phyloP scores from a whole-genome alignment of 176 grass and related monocot species.

The Chloris gayana region DNA sequence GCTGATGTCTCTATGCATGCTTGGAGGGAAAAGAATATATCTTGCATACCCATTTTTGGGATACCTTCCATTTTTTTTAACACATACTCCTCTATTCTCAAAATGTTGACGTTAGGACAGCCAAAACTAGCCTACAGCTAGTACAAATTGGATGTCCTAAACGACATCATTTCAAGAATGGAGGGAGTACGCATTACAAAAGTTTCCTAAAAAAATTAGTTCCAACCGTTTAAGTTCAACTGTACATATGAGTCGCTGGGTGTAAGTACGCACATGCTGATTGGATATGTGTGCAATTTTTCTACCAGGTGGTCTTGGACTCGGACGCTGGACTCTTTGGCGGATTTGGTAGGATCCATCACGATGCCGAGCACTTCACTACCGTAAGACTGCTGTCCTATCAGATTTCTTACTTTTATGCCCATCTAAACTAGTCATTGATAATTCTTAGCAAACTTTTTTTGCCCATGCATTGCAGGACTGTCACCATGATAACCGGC shows the following conservation, averaged over 20 bases:
- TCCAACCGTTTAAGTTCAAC: not conserved
- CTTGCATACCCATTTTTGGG: not conserved
- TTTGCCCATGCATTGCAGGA: conserved; percentile 52
- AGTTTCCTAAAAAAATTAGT: not conserved
- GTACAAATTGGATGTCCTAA: no score
- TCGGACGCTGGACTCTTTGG: conserved; percentile 90
- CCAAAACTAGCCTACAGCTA: no score
- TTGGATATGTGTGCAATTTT: conserved; percentile 18
- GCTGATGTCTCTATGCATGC: conserved; percentile 17
- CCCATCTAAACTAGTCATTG: conserved; percentile 11
- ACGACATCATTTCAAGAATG: no score
- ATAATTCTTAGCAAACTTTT: conserved; percentile 25
- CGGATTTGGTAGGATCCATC: conserved; percentile 86
- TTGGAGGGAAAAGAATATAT: not conserved
- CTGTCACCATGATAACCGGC: conserved; percentile 74
- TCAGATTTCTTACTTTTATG: not conserved
- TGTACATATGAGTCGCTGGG: conserved; percentile 21
- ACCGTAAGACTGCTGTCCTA: conserved; percentile 52
- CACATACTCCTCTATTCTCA: no score
- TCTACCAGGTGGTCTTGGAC: conserved; percentile 78
- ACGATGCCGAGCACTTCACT: conserved; percentile 73
- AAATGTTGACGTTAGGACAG: no score
- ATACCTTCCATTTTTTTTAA: conserved; percentile 10
- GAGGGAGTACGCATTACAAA: not conserved
- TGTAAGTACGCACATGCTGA: conserved; percentile 26